Evolutionary conservation across 2,329 filamentous ascomycete genomes (phyloP).

Genomic region (Epicoccum sorghinum): DNA sequence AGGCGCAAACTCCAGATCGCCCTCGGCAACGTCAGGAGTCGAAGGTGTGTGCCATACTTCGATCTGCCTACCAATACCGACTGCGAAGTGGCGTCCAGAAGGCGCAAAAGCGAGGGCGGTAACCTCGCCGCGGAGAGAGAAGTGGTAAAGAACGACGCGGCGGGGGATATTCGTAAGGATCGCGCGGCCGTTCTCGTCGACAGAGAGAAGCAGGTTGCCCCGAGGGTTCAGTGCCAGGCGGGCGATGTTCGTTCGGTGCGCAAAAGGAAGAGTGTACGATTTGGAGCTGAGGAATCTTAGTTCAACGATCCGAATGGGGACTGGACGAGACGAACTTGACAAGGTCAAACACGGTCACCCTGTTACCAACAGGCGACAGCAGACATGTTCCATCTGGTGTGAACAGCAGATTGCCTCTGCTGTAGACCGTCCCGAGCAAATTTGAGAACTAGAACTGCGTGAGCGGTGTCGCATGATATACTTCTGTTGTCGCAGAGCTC

Average conservation of each 20-base stretch:
- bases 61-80: constrained; percentile 82
- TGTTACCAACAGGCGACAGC: constrained; percentile 94
- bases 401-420: constrained; percentile 95
- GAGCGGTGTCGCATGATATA: constrained; percentile 22
- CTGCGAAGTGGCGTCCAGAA: constrained; percentile 88
- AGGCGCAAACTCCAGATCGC: constrained; percentile 91
- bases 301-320: not conserved
- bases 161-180: constrained; percentile 91
- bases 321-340: constrained; percentile 72
- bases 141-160: constrained; percentile 87
- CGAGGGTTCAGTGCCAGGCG: constrained; percentile 86
- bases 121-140: constrained; percentile 87
- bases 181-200: constrained; percentile 93
- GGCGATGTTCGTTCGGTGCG: constrained; percentile 91
- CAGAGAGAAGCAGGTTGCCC: constrained; percentile 88
- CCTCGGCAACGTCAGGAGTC: constrained; percentile 80
- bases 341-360: constrained; percentile 93
- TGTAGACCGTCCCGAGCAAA: constrained; percentile 96
- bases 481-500: constrained; percentile 27
- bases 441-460: constrained; percentile 87
- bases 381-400: constrained; percentile 95
- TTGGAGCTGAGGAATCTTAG: constrained; percentile 68
- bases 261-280: constrained; percentile 84
- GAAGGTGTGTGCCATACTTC: constrained; percentile 97
- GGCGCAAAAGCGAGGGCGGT: constrained; percentile 89